phyloP scores from a whole-genome alignment of 441 rosid genomes.

The Manihot esculenta region DNA sequence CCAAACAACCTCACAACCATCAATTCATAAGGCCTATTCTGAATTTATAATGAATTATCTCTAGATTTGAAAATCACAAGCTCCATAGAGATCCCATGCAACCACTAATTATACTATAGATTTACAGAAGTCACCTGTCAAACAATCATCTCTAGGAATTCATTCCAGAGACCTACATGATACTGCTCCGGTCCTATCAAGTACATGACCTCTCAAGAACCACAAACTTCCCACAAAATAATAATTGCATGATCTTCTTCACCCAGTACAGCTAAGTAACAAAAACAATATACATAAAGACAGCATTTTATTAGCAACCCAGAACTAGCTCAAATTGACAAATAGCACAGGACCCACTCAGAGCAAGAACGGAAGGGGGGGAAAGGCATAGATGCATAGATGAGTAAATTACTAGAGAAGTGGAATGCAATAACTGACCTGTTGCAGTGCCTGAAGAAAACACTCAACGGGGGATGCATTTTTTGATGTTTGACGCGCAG shows the following conservation, averaged over 20 bases:
- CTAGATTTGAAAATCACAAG: slow-evolving; percentile 5
- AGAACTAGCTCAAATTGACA: too few relatives aligned
- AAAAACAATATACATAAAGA: too few relatives aligned
- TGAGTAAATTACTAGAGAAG: neutral
- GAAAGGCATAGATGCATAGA: neutral
- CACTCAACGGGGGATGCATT: slow-evolving; percentile 82
- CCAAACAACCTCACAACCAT: neutral
- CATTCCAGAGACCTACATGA: neutral
- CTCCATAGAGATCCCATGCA: neutral
- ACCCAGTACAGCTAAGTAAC: too few relatives aligned
- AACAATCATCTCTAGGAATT: neutral
- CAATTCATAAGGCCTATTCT: neutral
- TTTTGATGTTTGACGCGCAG: slow-evolving; percentile 78
- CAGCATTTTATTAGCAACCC: too few relatives aligned
- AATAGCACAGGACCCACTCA: neutral
- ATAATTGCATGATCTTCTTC: slow-evolving; percentile 1
- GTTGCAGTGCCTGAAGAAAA: slow-evolving; percentile 71
- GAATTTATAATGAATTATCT: neutral
- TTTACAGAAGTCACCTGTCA: neutral
- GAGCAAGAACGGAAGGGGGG: neutral
- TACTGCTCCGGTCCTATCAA: neutral
- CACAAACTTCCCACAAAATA: neutral
- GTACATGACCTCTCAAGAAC: neutral
- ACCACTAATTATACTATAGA: neutral
- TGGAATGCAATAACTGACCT: slow-evolving; percentile 57